Conservation (phyloP, 2,329 filamentous ascomycete genomes). For the Arthrinium phaeospermum region DNA sequence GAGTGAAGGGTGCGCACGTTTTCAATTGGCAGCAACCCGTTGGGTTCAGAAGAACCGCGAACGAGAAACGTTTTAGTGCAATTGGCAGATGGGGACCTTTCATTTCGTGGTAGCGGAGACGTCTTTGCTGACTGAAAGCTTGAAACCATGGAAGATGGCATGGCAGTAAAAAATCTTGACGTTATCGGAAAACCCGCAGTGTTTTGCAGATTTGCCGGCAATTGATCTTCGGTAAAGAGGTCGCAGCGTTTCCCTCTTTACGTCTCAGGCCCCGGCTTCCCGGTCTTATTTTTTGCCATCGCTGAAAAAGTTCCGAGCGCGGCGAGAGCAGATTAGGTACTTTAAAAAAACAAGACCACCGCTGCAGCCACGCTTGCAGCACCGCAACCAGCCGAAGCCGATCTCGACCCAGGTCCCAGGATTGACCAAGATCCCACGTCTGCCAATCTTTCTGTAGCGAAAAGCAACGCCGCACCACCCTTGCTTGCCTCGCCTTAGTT, state of each 20-base stretch:
- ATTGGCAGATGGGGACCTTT: background rate
- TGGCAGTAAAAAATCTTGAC: background rate
- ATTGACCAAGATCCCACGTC: background rate
- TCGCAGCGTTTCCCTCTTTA: background rate
- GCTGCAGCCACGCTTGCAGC: background rate
- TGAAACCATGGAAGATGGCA: background rate
- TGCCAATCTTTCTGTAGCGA: background rate
- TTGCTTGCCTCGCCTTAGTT: background rate
- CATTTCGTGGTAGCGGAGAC: background rate
- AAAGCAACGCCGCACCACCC: background rate
- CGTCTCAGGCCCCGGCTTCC: background rate
- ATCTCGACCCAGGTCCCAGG: constrained; percentile 5
- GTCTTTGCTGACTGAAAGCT: background rate
- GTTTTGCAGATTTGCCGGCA: background rate
- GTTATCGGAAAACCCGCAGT: constrained; percentile 1
- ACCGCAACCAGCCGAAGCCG: background rate
- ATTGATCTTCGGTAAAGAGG: constrained; percentile 4
- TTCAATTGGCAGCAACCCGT: background rate
- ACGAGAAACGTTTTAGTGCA: background rate
- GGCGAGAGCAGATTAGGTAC: background rate
- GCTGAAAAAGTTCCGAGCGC: constrained; percentile 4
- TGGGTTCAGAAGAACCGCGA: background rate
- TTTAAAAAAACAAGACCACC: background rate
- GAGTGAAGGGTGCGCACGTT: background rate
- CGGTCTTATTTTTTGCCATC: constrained; percentile 16